Base-by-base conservation (phyloP, 2,329 filamentous ascomycete species). In the Arachnomyces sp. region DNA sequence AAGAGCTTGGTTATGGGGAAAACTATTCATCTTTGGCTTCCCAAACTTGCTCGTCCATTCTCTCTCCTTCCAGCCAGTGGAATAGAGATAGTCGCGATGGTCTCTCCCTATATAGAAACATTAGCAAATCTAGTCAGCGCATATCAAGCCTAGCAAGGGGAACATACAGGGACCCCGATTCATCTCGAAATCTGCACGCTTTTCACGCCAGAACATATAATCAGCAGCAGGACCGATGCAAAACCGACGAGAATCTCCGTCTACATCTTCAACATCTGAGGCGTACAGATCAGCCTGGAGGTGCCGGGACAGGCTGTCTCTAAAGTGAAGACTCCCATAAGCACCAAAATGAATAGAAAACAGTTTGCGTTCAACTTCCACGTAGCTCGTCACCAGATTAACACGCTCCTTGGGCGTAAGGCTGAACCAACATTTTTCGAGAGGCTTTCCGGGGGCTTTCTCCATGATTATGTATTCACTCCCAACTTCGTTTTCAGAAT, bases 401-500 rank as follows among this genome's bases (percentile, higher is more conserved):
- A 44, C 28, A 18, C 48, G 40, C 18, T 41, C 29, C 21, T 43
- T 3, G 9, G 37, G 42, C 3, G 47, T 39, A 29, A 50, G 34
- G 4, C 35, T 31, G 36, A 45, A 53, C 63, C 61, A 65, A 8
- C 56, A 36, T 4, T 53, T 49, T 8, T 54, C 58, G 14, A 64
- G 36, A 3, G 53, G 51, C 5, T 45, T 45, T 9, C 64, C 64
- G 1, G 25, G 41, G 12, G 57, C 46, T 17, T 55, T 52, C 40
- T 62, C 63, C 54, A 66, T 62, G 14, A 68, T 56, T 15, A 69
- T 55, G 34, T 61, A 68, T 48, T 67, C 62, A 31, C 58, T 59
- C 3, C 62, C 62, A 28, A 61, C 62, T 33, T 56, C 30, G 41
- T 67, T 67, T 12, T 58, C 49, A 12, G 34, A 38, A 7, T 55